Evolutionary conservation across 495 filamentous ascomycete species (phyloP).

Genomic region (Chlorociboria aeruginascens): DNA sequence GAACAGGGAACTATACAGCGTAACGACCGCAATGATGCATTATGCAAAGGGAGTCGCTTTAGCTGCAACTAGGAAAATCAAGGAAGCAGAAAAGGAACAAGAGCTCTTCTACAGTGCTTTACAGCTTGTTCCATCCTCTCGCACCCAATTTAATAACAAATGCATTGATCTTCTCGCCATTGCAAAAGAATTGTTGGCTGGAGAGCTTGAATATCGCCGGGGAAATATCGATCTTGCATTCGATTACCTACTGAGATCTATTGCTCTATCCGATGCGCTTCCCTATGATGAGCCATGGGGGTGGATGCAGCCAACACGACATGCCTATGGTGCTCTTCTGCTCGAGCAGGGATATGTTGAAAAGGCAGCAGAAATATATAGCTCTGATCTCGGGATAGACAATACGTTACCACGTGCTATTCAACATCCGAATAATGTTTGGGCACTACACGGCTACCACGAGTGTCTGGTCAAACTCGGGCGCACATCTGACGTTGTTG

Average conservation of each 20-base stretch:
- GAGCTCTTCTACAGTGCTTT: constrained; percentile 32
- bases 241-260: constrained; percentile 36
- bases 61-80: constrained; percentile 37
- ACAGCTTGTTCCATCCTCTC: constrained; percentile 33
- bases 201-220: constrained; percentile 54
- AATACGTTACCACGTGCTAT: constrained; percentile 41
- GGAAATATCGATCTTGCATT: constrained; percentile 45
- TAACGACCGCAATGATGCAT: constrained; percentile 49
- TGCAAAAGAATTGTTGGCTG: constrained; percentile 51
- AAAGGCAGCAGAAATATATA: constrained; percentile 42
- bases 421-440: constrained; percentile 56
- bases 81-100: constrained; percentile 34
- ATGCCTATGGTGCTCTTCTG: constrained; percentile 52
- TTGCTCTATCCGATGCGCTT: constrained; percentile 41
- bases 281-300: constrained; percentile 60
- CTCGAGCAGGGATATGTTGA: constrained; percentile 46
- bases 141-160: constrained; percentile 55
- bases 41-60: constrained; percentile 54
- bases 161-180: constrained; percentile 46
- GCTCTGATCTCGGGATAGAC: constrained; percentile 48
- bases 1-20: constrained; percentile 44
- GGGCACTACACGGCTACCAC: constrained; percentile 53
- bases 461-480: constrained; percentile 47
- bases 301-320: constrained; percentile 57
- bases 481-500: constrained; percentile 35